Evolutionary conservation across 371 early-diverging fungal genomes (phyloP), one percentile per base, ranked within the genome.

Genomic region (Saksenaea vasiformis): DNA sequence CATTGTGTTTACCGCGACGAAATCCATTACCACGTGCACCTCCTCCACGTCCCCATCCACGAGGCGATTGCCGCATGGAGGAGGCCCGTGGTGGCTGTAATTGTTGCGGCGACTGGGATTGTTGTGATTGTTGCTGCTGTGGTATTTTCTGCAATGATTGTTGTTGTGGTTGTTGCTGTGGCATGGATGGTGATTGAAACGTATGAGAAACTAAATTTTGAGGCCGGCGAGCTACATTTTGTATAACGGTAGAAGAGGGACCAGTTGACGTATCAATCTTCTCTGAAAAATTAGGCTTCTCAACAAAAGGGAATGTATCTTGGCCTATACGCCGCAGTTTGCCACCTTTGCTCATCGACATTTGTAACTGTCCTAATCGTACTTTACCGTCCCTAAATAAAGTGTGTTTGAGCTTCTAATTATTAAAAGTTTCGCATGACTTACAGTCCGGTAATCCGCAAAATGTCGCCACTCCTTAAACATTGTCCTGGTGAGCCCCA

Each of bases 391-490:
- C 68, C 5, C 73, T 73, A 59, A 34, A 24, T 13, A 24, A 34
- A 24, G 41, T 54, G 31, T 31, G 7, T 31, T 7, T n/a, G n/a
- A 31, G 7, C 31, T 31, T 31, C 31, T n/a, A 31, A 7, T 31
- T 31, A 7, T 7, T 4, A 7, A 7, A 31, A 31, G 7, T 31
- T n/a, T 60, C 56, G 26, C 28, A 10, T 26, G n/a, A 55, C 73
- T 76, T 79, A 80, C 83, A 72, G 83, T 58, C 82, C 82, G 24
- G 74, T 70, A 4, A 87, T 73, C 13, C 78, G 72, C 14, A 87
- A 55, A 36, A 87, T 85, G 61, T 87, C 87, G 14, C 88, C 88
- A 57, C 61, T 70, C 26, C 69, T 71, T 22, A 87, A 75, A 47
- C 54, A 66, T 38, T 62, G 61, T 14, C 85, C 88, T 35, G 62